phyloP scores from a whole-genome alignment of 2,329 filamentous ascomycete species.

The Plenodomus lindquistii region DNA sequence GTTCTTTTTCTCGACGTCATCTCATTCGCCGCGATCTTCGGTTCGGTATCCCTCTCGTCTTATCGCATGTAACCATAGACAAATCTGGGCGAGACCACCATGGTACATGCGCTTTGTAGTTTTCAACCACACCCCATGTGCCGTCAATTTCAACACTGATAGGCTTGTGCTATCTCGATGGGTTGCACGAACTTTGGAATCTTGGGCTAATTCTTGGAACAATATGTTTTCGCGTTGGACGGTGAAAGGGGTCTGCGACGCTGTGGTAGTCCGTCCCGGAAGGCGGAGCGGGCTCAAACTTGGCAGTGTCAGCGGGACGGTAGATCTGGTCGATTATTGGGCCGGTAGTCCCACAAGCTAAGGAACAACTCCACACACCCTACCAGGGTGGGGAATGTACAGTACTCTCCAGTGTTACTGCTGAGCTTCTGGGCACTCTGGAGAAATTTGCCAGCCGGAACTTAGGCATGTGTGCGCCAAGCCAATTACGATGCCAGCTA shows the following conservation, averaged over 20 bases:
- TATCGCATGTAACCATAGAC: slow-evolving; percentile 17
- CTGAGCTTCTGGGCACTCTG: slow-evolving; percentile 24
- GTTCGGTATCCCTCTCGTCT: slow-evolving; percentile 4
- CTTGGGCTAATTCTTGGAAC: slow-evolving; percentile 1
- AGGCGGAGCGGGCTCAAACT: slow-evolving; percentile 31
- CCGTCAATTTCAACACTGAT: slow-evolving; percentile 9
- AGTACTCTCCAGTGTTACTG: slow-evolving; percentile 24
- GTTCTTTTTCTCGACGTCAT: not conserved
- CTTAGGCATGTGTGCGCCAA: slow-evolving; percentile 4
- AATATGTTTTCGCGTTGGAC: slow-evolving; percentile 1
- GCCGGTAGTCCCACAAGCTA: slow-evolving; percentile 26
- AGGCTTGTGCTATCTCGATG: slow-evolving; percentile 10
- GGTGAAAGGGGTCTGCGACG: slow-evolving; percentile 18
- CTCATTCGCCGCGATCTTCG: slow-evolving; percentile 1
- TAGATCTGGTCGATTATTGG: slow-evolving; percentile 15
- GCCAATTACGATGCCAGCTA: not conserved
- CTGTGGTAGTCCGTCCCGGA: slow-evolving; percentile 11
- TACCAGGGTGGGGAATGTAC: slow-evolving; percentile 18
- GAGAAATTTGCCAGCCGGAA: slow-evolving; percentile 5
- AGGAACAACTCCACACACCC: slow-evolving; percentile 23
- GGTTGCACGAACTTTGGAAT: slow-evolving; percentile 20
- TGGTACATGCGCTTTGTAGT: slow-evolving; percentile 13
- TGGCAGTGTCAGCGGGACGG: slow-evolving; percentile 24
- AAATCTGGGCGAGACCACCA: slow-evolving; percentile 16
- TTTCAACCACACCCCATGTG: slow-evolving; percentile 12